Conservation (phyloP, 148 eudicot genomes). For the Camellia lanceoleosa region DNA sequence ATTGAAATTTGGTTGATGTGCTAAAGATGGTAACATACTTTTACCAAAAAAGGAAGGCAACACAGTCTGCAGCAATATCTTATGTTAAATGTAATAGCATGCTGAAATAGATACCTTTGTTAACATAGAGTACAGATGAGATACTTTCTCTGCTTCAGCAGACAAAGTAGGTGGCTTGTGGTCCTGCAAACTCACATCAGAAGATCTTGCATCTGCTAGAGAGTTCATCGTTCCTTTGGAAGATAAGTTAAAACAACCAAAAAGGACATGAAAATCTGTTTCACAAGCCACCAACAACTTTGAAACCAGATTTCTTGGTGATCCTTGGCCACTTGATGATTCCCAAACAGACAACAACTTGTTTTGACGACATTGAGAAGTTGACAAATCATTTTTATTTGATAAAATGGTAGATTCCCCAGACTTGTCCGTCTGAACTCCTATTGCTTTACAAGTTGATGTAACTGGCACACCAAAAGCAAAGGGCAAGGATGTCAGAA, state of each 20-base stretch:
- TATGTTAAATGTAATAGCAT: neutral
- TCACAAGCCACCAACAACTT: slow-evolving; percentile 69
- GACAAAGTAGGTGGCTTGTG: slow-evolving; percentile 27
- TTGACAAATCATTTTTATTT: slow-evolving; percentile 24
- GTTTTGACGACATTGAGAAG: slow-evolving; percentile 20
- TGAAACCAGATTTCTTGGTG: slow-evolving; percentile 41
- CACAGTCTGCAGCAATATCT: slow-evolving; percentile 5
- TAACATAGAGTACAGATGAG: slow-evolving; percentile 51
- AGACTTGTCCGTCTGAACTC: slow-evolving; percentile 67
- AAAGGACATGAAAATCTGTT: slow-evolving; percentile 59
- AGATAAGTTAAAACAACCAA: slow-evolving; percentile 44
- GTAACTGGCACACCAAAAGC: slow-evolving; percentile 22
- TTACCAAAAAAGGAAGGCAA: neutral
- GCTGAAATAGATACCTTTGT: slow-evolving; percentile 46
- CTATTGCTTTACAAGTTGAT: slow-evolving; percentile 48
- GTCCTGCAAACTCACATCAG: slow-evolving; percentile 24
- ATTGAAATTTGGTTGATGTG: neutral
- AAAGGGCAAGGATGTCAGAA: slow-evolving; percentile 1
- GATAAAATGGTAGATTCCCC: slow-evolving; percentile 33
- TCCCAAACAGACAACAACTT: slow-evolving; percentile 62
- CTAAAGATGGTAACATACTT: slow-evolving; percentile 7
- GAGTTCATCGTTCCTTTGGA: slow-evolving; percentile 27
- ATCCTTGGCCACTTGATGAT: slow-evolving; percentile 31
- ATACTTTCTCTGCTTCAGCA: slow-evolving; percentile 51
- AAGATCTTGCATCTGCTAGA: slow-evolving; percentile 25